Evolutionary conservation across 2,329 filamentous ascomycete species (phyloP).

Genomic region (Didymella glomerata): DNA sequence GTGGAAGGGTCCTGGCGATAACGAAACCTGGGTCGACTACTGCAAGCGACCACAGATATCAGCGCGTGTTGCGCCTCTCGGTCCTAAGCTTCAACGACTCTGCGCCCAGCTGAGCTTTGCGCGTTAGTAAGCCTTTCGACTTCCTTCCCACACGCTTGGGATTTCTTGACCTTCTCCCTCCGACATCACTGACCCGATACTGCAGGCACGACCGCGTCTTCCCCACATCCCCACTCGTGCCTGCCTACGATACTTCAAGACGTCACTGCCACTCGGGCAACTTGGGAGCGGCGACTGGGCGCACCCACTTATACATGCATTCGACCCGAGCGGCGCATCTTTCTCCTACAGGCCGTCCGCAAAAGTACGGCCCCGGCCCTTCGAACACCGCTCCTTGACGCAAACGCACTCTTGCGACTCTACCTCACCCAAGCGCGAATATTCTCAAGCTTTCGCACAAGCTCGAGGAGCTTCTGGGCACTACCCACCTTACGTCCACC

Average conservation of each 20-base stretch:
- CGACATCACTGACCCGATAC: slow-evolving; percentile 23
- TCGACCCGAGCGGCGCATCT: slow-evolving; percentile 34
- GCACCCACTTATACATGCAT: slow-evolving; percentile 58
- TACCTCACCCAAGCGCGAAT: neutral
- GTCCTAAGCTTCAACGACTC: slow-evolving; percentile 28
- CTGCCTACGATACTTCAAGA: slow-evolving; percentile 17
- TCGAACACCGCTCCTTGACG: slow-evolving; percentile 12
- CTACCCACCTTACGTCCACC: slow-evolving; percentile 12
- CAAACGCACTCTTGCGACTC: neutral
- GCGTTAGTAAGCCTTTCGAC: slow-evolving; percentile 26
- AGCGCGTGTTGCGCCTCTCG: slow-evolving; percentile 24
- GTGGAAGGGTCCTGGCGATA: slow-evolving; percentile 7
- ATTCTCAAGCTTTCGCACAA: slow-evolving; percentile 24
- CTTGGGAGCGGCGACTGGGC: slow-evolving; percentile 60
- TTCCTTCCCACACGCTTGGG: slow-evolving; percentile 22
- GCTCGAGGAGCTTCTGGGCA: slow-evolving; percentile 23
- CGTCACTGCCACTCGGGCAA: slow-evolving; percentile 33
- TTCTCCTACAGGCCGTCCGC: slow-evolving; percentile 32
- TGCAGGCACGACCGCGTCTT: slow-evolving; percentile 11
- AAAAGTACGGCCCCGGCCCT: slow-evolving; percentile 26
- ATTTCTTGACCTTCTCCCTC: slow-evolving; percentile 14
- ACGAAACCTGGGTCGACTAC: slow-evolving; percentile 12
- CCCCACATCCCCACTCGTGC: slow-evolving; percentile 20
- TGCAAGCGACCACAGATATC: slow-evolving; percentile 13
- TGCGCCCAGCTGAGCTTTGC: slow-evolving; percentile 27